phyloP scores from a whole-genome alignment of 192 early-diverging fungal genomes.

The Irineochytrium annulatum region DNA sequence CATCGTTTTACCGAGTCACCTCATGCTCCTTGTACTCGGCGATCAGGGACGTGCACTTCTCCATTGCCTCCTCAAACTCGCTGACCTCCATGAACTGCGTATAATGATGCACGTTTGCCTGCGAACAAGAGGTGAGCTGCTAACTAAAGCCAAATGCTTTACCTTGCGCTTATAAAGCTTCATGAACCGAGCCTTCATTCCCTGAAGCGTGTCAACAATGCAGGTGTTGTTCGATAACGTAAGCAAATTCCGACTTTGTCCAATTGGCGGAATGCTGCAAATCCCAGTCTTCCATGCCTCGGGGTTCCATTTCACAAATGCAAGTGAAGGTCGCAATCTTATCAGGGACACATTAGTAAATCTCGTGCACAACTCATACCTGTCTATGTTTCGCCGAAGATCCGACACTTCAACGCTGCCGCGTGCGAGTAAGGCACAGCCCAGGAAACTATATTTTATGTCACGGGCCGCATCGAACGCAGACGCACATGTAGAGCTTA shows the following conservation, averaged over 20 bases:
- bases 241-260: conserved; percentile 44
- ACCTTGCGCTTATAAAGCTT: conserved; percentile 53
- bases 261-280: conserved; percentile 45
- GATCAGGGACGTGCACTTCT: too few species aligned
- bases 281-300: conserved; percentile 62
- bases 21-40: too few species aligned
- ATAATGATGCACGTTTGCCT: conserved; percentile 61
- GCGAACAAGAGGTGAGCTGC: conserved; percentile 2
- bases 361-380: conserved; percentile 3
- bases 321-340: conserved; percentile 35
- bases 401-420: conserved; percentile 53
- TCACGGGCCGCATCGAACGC: background rate
- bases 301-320: conserved; percentile 50
- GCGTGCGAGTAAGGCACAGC: conserved; percentile 46
- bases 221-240: conserved; percentile 49
- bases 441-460: conserved; percentile 36
- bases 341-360: background rate
- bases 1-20: too few species aligned
- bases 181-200: conserved; percentile 33
- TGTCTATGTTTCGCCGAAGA: conserved; percentile 51
- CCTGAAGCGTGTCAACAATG: conserved; percentile 29
- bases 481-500: conserved; percentile 13
- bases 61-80: conserved; percentile 48
- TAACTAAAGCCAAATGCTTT: background rate
- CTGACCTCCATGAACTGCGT: conserved; percentile 38